Evolutionary conservation across 2,329 filamentous ascomycete genomes (phyloP).

Genomic region (Rhinocladiella similis): DNA sequence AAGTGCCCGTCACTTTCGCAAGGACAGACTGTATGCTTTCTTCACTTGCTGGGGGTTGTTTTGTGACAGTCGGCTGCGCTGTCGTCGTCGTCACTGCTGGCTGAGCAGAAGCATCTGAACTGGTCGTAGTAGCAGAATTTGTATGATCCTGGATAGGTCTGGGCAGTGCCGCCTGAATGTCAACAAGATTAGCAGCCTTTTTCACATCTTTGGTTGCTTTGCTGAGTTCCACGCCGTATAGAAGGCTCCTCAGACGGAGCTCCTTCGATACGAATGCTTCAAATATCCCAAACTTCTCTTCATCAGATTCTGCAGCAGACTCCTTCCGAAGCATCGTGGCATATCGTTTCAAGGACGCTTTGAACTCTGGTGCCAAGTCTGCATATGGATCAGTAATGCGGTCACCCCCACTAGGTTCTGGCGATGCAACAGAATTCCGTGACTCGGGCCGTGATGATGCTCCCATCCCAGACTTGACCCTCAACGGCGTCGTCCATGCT

Average conservation of each 20-base stretch:
- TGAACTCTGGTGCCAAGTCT: conserved; percentile 59
- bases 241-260: conserved; percentile 47
- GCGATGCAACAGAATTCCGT: conserved; percentile 5
- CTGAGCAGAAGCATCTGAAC: not conserved
- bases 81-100: not conserved
- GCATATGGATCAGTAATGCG: conserved; percentile 48
- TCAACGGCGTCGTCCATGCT: conserved; percentile 42
- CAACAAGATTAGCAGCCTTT: conserved; percentile 21
- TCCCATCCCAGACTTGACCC: conserved; percentile 1
- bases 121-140: not conserved
- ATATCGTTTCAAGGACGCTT: conserved; percentile 56
- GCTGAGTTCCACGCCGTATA: conserved; percentile 50
- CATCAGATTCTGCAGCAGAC: conserved; percentile 47
- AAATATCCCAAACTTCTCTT: conserved; percentile 56
- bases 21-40: not conserved
- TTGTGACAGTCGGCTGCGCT: not conserved
- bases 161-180: conserved; percentile 17
- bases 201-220: conserved; percentile 26
- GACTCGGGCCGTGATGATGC: conserved; percentile 7
- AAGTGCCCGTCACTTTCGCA: not conserved
- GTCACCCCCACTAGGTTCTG: conserved; percentile 4
- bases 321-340: conserved; percentile 57
- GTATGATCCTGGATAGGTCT: conserved; percentile 1
- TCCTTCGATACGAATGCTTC: conserved; percentile 51
- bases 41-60: not conserved